Conservation (phyloP, 345 rosid genomes). For the Bretschneidera sinensis region DNA sequence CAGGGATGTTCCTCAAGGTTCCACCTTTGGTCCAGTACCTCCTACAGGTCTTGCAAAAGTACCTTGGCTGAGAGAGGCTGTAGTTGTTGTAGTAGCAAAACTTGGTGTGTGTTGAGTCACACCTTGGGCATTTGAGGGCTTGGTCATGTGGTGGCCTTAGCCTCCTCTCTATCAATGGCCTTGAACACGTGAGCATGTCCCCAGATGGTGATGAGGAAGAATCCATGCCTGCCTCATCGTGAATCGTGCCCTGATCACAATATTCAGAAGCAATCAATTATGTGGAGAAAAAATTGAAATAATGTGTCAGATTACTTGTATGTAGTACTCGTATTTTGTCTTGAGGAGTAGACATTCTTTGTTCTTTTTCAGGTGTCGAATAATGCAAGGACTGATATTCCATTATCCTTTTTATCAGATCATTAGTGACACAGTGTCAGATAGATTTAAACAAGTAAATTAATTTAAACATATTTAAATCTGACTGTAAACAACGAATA, state of each 20-base stretch:
- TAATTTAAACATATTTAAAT: too few species aligned
- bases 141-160: conserved; percentile 89
- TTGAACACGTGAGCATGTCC: conserved; percentile 76
- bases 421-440: too few species aligned
- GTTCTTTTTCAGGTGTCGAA: not conserved
- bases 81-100: conserved; percentile 98
- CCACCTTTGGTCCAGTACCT: conserved; percentile 99
- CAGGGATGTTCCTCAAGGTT: conserved; percentile 88
- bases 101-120: conserved; percentile 90
- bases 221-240: conserved; percentile 55
- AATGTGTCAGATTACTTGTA: conserved; percentile 16
- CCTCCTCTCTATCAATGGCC: conserved; percentile 90
- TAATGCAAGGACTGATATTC: conserved; percentile 9
- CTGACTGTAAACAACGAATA: too few species aligned
- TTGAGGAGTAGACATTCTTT: not conserved
- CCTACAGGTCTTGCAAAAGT: conserved; percentile 96
- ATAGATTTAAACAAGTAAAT: too few species aligned
- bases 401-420: conserved; percentile 4
- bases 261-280: too few species aligned
- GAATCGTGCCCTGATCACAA: conserved; percentile 54
- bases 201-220: conserved; percentile 78
- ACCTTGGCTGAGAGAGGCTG: conserved; percentile 95
- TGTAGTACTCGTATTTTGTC: too few species aligned
- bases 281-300: not conserved
- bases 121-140: conserved; percentile 89